Conservation (phyloP, 2,329 filamentous ascomycete species). For the Geosmithia flava region DNA sequence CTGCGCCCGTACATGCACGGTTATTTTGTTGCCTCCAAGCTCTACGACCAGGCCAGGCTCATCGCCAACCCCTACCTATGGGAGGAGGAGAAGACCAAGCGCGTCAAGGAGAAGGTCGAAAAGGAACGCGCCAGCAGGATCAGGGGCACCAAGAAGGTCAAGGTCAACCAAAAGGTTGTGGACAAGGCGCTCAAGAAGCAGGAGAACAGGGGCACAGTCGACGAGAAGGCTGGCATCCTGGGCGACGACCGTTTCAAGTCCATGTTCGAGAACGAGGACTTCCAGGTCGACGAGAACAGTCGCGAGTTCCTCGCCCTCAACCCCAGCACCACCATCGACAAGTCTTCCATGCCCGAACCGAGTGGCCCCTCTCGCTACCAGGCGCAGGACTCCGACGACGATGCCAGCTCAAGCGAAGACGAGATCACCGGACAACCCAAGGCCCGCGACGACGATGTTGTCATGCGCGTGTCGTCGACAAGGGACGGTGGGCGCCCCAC, state of each 20-base stretch:
- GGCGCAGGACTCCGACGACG: slow-evolving; percentile 28
- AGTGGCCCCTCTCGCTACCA: slow-evolving; percentile 24
- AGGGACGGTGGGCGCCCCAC: slow-evolving; percentile 46
- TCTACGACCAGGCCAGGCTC: slow-evolving; percentile 89
- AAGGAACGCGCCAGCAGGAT: slow-evolving; percentile 95
- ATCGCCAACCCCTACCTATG: slow-evolving; percentile 91
- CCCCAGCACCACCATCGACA: slow-evolving; percentile 55
- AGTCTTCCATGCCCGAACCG: slow-evolving; percentile 10
- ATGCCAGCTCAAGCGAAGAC: slow-evolving; percentile 23
- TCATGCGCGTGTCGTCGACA: slow-evolving; percentile 58
- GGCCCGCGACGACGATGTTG: slow-evolving; percentile 21
- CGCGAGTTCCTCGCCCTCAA: slow-evolving; percentile 83
- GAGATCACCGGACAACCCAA: slow-evolving; percentile 12
- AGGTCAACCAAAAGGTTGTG: slow-evolving; percentile 78
- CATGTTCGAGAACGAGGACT: slow-evolving; percentile 88
- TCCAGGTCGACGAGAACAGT: slow-evolving; percentile 79
- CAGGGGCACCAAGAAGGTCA: slow-evolving; percentile 90
- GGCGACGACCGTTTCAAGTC: slow-evolving; percentile 77
- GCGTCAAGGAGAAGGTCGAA: slow-evolving; percentile 88
- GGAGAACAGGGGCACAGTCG: slow-evolving; percentile 45
- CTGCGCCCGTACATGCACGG: slow-evolving; percentile 97
- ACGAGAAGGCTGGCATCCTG: slow-evolving; percentile 54
- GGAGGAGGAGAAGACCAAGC: slow-evolving; percentile 84
- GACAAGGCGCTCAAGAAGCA: slow-evolving; percentile 60
- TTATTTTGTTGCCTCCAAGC: slow-evolving; percentile 88